Evolutionary conservation across 148 eudicot genomes (phyloP).

Genomic region (Rhododendron kiyosumense): DNA sequence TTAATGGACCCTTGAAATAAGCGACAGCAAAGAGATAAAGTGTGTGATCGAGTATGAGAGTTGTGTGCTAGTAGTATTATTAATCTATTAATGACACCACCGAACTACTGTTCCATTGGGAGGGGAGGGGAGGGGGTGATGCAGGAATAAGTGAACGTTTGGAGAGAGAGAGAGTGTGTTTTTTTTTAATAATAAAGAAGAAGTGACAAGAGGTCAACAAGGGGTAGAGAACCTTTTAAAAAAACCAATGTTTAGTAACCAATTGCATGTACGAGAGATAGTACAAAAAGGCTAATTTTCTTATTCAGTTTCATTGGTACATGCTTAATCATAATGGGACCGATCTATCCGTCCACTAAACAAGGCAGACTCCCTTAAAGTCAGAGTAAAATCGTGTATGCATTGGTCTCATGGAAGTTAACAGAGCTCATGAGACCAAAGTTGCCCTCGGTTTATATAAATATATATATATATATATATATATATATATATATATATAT

Average conservation of each 20-base stretch:
- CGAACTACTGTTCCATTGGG: constrained; percentile 37
- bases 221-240: neutral
- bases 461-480: too few species aligned
- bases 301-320: too few species aligned
- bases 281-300: neutral
- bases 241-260: neutral
- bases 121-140: neutral
- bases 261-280: neutral
- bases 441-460: neutral
- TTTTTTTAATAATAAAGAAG: neutral
- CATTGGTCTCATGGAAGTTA: neutral
- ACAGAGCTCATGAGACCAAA: neutral
- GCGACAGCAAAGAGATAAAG: constrained; percentile 10
- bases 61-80: too few species aligned
- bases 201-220: constrained; percentile 23
- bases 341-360: too few species aligned
- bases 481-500: too few species aligned
- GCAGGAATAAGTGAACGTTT: neutral
- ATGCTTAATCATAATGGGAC: neutral
- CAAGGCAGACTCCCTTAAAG: neutral
- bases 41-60: neutral
- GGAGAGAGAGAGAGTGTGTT: neutral
- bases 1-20: constrained; percentile 14
- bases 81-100: constrained; percentile 21
- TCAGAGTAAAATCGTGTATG: too few species aligned